These are phyloP conservation scores for Senecio squalidus DNA, from an alignment of 140 eudicot species.

Conservation along the genomic window DNA sequence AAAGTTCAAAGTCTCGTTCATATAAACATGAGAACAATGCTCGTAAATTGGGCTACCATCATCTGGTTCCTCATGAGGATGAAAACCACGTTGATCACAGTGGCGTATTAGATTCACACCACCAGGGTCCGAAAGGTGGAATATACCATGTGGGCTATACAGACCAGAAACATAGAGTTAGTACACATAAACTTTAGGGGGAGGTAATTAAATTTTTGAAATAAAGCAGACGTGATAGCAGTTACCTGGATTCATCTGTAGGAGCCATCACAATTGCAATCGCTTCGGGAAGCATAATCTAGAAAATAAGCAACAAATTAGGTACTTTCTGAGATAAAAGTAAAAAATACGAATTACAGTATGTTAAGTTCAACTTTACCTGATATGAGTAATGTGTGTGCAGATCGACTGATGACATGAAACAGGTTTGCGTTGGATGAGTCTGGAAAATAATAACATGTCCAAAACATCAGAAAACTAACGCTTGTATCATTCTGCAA, in stretches of 20 bases:
- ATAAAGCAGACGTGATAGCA: constrained; percentile 4
- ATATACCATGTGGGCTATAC: constrained; percentile 91
- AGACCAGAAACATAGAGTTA: constrained; percentile 10
- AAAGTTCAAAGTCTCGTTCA: constrained; percentile 62
- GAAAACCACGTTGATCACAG: constrained; percentile 91
- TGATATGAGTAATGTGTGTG: constrained; percentile 99
- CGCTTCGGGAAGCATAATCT: constrained; percentile 99
- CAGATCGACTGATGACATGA: constrained; percentile 98
- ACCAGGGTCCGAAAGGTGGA: constrained; percentile 92
- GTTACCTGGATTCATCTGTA: constrained; percentile 80
- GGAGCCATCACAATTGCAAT: constrained; percentile 99
- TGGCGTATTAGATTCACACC: constrained; percentile 81
- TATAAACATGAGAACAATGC: constrained; percentile 93
- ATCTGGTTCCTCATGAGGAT: constrained; percentile 94
- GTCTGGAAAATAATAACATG: constrained; percentile 58
- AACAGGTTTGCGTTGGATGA: constrained; percentile 93
- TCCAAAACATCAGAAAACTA: not conserved
- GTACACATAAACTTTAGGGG: not conserved
- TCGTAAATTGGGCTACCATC: constrained; percentile 91
- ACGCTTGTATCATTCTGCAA: not conserved
- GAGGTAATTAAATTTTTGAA: not conserved
- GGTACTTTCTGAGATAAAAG: not conserved
- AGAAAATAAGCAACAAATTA: constrained; percentile 12
- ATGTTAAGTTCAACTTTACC: constrained; percentile 31
- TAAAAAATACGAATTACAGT: not conserved